These are phyloP conservation scores for Alternaria sp. DNA, from an alignment of 2,329 filamentous ascomycete species.

Conservation along the genomic window DNA sequence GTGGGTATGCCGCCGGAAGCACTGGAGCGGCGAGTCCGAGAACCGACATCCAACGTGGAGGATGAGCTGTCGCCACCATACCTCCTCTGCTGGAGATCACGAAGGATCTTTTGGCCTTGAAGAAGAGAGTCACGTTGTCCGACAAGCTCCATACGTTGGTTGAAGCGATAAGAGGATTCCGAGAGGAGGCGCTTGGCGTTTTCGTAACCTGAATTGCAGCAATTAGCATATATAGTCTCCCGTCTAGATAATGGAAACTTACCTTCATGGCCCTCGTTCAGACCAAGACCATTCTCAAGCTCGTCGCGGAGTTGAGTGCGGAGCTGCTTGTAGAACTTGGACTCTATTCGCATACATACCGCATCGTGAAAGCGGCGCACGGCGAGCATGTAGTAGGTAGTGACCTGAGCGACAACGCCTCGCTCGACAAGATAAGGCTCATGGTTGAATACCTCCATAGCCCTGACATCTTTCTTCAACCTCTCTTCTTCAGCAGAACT, in stretches of 20 bases:
- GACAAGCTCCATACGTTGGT: too few relatives aligned
- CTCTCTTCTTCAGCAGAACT: constrained; percentile 22
- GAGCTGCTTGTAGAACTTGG: constrained; percentile 41
- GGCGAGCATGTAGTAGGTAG: constrained; percentile 73
- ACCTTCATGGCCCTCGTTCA: constrained; percentile 16
- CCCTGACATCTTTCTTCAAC: constrained; percentile 27
- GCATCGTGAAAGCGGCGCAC: constrained; percentile 68
- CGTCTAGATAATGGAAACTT: too few relatives aligned
- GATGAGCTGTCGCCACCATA: constrained; percentile 4
- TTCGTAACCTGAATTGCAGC: too few relatives aligned
- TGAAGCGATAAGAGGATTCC: too few relatives aligned
- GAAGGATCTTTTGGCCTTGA: constrained; percentile 14
- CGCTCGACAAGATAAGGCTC: constrained; percentile 69
- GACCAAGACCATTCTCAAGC: constrained; percentile 28
- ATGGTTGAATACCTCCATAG: constrained; percentile 51
- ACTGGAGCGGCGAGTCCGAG: background rate
- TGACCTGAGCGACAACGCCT: constrained; percentile 66
- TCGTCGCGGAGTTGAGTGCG: constrained; percentile 29
- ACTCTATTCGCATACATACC: constrained; percentile 49
- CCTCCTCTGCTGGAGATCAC: constrained; percentile 23
- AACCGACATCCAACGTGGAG: too few relatives aligned
- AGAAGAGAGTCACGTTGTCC: too few relatives aligned
- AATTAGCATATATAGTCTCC: too few relatives aligned
- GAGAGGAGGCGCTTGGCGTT: too few relatives aligned
- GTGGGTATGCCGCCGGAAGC: background rate